Evolutionary conservation across 768 basidiomycete species (phyloP).

Genomic region (Boletellus ananiceps): DNA sequence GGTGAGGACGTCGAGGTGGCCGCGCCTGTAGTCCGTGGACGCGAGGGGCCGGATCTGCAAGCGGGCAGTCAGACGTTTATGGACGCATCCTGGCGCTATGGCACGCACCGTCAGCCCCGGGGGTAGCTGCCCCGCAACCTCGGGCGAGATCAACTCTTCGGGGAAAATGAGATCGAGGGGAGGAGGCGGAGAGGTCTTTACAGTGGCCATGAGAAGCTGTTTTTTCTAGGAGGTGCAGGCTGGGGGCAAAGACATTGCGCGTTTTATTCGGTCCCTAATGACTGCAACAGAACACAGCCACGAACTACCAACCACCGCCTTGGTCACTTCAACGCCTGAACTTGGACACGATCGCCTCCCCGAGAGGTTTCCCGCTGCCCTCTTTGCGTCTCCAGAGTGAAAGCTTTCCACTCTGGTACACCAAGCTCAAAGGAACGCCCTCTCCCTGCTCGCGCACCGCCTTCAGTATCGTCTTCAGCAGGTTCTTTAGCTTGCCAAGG

Average conservation of each 20-base stretch:
- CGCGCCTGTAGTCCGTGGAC: slow-evolving; percentile 74
- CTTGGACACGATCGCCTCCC: slow-evolving; percentile 20
- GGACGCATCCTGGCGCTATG: background rate
- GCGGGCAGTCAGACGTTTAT: slow-evolving; percentile 1
- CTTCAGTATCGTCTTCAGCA: slow-evolving; percentile 38
- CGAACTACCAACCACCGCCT: no score
- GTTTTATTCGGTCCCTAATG: background rate
- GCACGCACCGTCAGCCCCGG: slow-evolving; percentile 34
- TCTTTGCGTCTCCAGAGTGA: slow-evolving; percentile 45
- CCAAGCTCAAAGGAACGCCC: slow-evolving; percentile 50
- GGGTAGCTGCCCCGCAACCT: slow-evolving; percentile 57
- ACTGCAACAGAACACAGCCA: slow-evolving; percentile 13
- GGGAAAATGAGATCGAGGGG: slow-evolving; percentile 77
- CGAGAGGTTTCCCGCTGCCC: slow-evolving; percentile 18
- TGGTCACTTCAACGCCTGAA: slow-evolving; percentile 14
- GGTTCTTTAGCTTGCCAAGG: slow-evolving; percentile 24
- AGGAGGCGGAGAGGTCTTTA: slow-evolving; percentile 46
- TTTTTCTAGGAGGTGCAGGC: background rate
- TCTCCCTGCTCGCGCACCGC: slow-evolving; percentile 50
- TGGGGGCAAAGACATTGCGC: background rate
- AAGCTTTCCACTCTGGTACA: slow-evolving; percentile 42
- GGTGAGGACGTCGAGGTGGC: slow-evolving; percentile 77
- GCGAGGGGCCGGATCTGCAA: slow-evolving; percentile 85
- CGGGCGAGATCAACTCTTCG: slow-evolving; percentile 60
- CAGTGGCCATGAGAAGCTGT: slow-evolving; percentile 9